phyloP scores from a whole-genome alignment of 306 rosid species.

The Abrus precatorius region DNA sequence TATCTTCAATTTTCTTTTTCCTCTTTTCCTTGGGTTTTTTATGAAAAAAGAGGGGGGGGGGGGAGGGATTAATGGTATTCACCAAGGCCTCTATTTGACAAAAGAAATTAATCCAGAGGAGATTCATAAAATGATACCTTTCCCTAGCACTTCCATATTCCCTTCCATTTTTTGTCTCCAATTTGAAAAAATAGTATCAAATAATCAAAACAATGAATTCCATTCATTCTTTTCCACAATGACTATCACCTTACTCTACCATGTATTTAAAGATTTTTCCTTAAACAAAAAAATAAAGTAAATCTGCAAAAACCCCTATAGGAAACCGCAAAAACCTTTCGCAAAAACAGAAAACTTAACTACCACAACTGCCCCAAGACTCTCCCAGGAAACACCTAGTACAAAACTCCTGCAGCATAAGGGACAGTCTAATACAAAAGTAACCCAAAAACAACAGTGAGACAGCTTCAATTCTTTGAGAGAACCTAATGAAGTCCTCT shows the following conservation, averaged over 20 bases:
- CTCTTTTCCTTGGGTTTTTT: slow-evolving; percentile 12
- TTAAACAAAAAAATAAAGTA: not conserved
- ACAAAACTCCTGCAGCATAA: not conserved
- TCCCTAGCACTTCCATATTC: slow-evolving; percentile 15
- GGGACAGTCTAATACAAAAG: slow-evolving; percentile 9
- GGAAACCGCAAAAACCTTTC: slow-evolving; percentile 7
- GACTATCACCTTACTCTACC: slow-evolving; percentile 15
- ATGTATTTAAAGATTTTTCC: not conserved
- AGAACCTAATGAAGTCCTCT: not conserved
- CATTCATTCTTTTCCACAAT: slow-evolving; percentile 29
- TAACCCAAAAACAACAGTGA: not conserved
- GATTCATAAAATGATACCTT: slow-evolving; percentile 2
- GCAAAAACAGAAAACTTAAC: slow-evolving; percentile 2
- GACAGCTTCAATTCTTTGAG: not conserved
- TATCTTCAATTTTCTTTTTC: not conserved
- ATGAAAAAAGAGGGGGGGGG: not conserved
- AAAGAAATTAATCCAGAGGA: slow-evolving; percentile 2
- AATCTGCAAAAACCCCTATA: not conserved
- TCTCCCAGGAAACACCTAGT: slow-evolving; percentile 3
- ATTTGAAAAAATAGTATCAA: not conserved
- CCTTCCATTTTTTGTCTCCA: slow-evolving; percentile 5
- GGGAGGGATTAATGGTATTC: not conserved
- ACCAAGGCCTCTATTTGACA: slow-evolving; percentile 21
- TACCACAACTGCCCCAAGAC: slow-evolving; percentile 16
- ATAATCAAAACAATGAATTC: slow-evolving; percentile 12